Conservation (phyloP, 1,284 basidiomycete species). For the Leccinum subrobustum region DNA sequence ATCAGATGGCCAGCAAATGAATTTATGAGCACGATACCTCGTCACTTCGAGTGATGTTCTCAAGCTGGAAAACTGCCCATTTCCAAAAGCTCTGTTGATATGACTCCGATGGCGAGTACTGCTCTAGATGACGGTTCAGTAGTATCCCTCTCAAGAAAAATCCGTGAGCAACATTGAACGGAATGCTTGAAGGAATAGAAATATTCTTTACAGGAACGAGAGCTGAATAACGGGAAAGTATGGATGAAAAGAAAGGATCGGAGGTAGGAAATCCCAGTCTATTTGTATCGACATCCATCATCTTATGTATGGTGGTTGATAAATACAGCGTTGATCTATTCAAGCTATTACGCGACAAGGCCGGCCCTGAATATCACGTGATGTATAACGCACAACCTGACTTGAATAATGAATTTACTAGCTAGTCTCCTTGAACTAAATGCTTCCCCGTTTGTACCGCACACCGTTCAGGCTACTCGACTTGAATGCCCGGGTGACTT, state of each 20-base stretch:
- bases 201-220: constrained; percentile 46
- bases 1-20: constrained; percentile 2
- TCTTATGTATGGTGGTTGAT: neutral
- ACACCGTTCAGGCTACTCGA: constrained; percentile 12
- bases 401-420: constrained; percentile 18
- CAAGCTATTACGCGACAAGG: neutral
- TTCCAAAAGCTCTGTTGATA: constrained; percentile 73
- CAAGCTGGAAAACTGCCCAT: constrained; percentile 56
- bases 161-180: constrained; percentile 42
- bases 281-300: constrained; percentile 2
- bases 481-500: constrained; percentile 13
- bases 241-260: constrained; percentile 31
- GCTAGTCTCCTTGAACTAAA: constrained; percentile 7
- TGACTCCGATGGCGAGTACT: constrained; percentile 58
- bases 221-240: constrained; percentile 56
- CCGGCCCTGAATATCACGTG: constrained; percentile 30
- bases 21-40: constrained; percentile 38
- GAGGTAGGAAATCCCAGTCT: neutral
- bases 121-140: constrained; percentile 47
- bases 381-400: constrained; percentile 6
- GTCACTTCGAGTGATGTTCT: constrained; percentile 38
- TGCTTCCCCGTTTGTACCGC: constrained; percentile 24
- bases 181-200: constrained; percentile 36
- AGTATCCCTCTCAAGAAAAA: constrained; percentile 56
- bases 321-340: no score